Evolutionary conservation across 2,329 filamentous ascomycete species (phyloP), one percentile per base, ranked within the genome.

Genomic region (Rutstroemia sp.): DNA sequence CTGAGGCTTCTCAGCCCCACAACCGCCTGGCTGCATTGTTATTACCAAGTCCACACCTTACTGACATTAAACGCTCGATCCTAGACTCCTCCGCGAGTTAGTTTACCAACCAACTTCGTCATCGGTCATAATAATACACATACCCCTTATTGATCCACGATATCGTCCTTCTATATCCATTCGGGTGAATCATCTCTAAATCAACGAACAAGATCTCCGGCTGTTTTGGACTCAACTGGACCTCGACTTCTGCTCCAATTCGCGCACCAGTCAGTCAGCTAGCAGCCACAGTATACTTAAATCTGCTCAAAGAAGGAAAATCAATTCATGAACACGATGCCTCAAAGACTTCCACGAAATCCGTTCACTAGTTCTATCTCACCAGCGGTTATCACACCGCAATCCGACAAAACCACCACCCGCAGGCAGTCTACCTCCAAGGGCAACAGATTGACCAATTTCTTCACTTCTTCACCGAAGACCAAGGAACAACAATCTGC

Each of bases 401-500:
- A 62, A 44, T 58, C 63, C 47, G 65, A 70, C 57, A 63, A 63
- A 34, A 59, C 63, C 45, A 54, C 60, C n/a, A 49, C 25, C 71
- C 77, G 81, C 70, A 77, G 81, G 70, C 75, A 78, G 54, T 85
- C 83, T 45, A 76, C 78, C 63, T 82, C 81, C 65, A 90, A 88
- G 73, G 80, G 82, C 70, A 91, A 85, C 72, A 87, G 88, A 69
- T 82, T 95, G 65, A 83, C 84, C 63, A 86, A 91, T 69, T 83
- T 95, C 74, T 95, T 95, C 73, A 89, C 88, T 58, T 83, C 84
- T 52, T 88, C 87, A 51, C 86, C 88, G 63, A 92, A 91, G 76
- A 76, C 81, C 63, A 91, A 87, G 73, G 78, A 85, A 60, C 79
- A 84, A 64, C 76, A 78, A 51, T 78, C 82, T 57, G 79, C 84